Base-by-base conservation (phyloP, 768 basidiomycete species). In the Lactifluus subvellereus region DNA sequence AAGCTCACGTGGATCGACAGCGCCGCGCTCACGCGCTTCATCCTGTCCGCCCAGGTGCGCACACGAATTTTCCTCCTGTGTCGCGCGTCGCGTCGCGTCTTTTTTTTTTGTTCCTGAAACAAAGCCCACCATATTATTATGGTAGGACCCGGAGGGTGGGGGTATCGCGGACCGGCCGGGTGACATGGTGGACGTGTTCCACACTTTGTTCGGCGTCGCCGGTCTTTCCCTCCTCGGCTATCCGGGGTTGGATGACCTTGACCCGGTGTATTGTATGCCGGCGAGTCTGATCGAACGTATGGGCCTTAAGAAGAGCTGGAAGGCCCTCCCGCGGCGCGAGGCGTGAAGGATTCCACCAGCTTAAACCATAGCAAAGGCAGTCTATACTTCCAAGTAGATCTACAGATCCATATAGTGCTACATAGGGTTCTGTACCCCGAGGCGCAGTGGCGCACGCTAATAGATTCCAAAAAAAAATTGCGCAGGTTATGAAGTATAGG, bases 111-210 rank as follows among this genome's bases (percentile, higher is more conserved):
- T 27, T 27, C 33, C 30, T 50, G 5, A 27, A 49, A 22, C 20
- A 18, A 4, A 30, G 35, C 30, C 30, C 30, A 22, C 22, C 22
- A 22, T 13, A 7, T 4, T 11, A 13, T n/a, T 59, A 37, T 37
- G 27, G 27, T 76, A 98, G 88, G 97, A 98, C 70, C 77, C 81
- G 0, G 95, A 98, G 67, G 82, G 78, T 5, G 96, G 97, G 4
- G 97, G 96, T 0, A 96, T 98, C 30, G 88, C 94, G 0, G 97
- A 98, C 73, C 77, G 97, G 50, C 91, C 93, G 0, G 94, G 91
- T 0, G 86, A 99, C 72, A 88, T 98, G 27, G 27, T 3, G 27
- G 27, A 27, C 27, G 27, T 27, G 27, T 27, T 27, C 27, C 27
- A 27, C 27, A 27, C 27, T 27, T 27, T 27, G 27, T 27, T 27